phyloP scores from a whole-genome alignment of 2,329 filamentous ascomycete genomes.

The Cordyceps fumosorosea region DNA sequence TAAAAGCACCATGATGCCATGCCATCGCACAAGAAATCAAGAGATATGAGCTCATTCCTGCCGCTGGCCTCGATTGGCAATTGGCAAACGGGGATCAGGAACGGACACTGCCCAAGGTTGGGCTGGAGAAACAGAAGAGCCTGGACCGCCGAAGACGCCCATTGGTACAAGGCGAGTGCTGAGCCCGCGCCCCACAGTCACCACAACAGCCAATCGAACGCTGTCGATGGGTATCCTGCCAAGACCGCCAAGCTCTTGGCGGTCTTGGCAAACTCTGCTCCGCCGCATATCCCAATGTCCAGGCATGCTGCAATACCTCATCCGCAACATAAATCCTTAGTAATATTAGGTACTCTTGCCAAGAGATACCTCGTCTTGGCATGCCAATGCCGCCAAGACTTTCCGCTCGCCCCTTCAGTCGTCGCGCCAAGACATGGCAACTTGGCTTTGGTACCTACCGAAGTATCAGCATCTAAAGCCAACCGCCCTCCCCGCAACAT shows the following conservation, averaged over 20 bases:
- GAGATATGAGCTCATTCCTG: not conserved
- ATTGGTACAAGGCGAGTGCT: constrained; percentile 7
- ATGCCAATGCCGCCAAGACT: constrained; percentile 29
- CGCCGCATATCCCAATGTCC: constrained; percentile 18
- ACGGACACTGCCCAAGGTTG: not conserved
- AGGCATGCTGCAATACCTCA: not conserved
- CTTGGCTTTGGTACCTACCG: not conserved
- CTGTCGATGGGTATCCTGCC: constrained; percentile 28
- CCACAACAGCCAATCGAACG: constrained; percentile 21
- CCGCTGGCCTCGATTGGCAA: not conserved
- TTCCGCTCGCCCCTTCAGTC: constrained; percentile 31
- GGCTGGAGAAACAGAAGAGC: constrained; percentile 10
- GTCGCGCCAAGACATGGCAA: constrained; percentile 11
- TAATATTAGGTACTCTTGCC: not conserved
- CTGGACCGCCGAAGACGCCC: constrained; percentile 4
- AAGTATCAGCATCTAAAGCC: constrained; percentile 9
- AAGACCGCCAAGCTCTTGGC: constrained; percentile 34
- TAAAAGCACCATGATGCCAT: not conserved
- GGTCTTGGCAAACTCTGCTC: constrained; percentile 27
- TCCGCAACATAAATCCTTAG: fast-evolving
- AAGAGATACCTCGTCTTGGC: constrained; percentile 25
- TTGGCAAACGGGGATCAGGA: not conserved
- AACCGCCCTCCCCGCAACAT: constrained; percentile 12
- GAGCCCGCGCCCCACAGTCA: not conserved
- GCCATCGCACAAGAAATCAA: not conserved